Conservation (phyloP, 805 yeast species). For the Lipomyces mesembrius region DNA sequence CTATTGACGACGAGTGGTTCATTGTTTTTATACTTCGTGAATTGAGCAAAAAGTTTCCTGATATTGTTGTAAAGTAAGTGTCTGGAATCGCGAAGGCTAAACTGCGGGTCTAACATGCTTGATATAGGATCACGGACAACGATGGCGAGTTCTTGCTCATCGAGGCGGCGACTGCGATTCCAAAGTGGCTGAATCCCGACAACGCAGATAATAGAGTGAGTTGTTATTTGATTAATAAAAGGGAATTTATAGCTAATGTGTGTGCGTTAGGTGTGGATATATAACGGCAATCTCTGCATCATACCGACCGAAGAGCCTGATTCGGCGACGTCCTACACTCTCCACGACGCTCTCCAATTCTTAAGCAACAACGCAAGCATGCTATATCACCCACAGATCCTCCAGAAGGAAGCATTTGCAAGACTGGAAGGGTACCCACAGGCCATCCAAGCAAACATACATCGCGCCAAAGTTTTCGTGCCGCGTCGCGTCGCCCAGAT, state of each 20-base stretch:
- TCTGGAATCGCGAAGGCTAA: neutral
- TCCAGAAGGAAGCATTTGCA: conserved; percentile 27
- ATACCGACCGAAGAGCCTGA: conserved; percentile 24
- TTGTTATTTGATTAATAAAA: conserved; percentile 41
- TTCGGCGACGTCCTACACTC: conserved; percentile 16
- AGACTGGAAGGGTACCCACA: conserved; percentile 32
- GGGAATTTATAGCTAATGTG: conserved; percentile 48
- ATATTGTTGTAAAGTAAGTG: conserved; percentile 35
- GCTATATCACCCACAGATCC: conserved; percentile 13
- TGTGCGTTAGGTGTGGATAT: conserved; percentile 46
- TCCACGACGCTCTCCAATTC: conserved; percentile 18
- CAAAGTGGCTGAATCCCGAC: conserved; percentile 55
- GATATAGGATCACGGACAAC: conserved; percentile 50
- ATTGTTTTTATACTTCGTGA: conserved; percentile 41
- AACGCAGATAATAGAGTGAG: conserved; percentile 54
- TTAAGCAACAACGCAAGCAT: neutral
- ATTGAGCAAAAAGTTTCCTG: conserved; percentile 29
- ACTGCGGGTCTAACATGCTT: neutral
- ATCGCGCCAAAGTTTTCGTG: conserved; percentile 35
- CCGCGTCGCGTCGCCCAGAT: conserved; percentile 41
- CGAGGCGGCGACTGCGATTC: conserved; percentile 55
- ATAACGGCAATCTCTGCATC: conserved; percentile 36
- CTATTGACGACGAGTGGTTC: conserved; percentile 45
- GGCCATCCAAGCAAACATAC: conserved; percentile 31
- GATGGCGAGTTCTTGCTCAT: conserved; percentile 62